phyloP scores from a whole-genome alignment of 306 rosid species.

The Corylus heterophylla region DNA sequence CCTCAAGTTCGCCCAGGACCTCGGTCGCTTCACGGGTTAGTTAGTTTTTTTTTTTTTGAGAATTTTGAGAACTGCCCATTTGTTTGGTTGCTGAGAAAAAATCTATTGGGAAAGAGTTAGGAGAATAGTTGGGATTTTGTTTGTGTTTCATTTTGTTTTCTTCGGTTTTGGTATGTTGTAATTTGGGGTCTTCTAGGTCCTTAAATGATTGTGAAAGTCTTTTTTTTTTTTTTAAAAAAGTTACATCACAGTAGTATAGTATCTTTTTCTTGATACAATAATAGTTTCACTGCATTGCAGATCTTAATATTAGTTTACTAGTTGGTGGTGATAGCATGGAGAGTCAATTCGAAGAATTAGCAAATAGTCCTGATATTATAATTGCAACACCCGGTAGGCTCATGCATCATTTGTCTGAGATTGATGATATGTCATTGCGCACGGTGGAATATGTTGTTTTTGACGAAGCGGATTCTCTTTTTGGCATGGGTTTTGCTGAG shows the following conservation, averaged over 20 bases:
- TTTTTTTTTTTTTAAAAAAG: neutral
- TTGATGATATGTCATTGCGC: conserved; percentile 83
- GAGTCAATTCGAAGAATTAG: conserved; percentile 78
- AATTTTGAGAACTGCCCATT: neutral
- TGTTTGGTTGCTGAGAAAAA: no score
- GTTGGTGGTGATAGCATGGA: conserved; percentile 99
- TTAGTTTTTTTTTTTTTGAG: neutral
- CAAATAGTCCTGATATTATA: conserved; percentile 81
- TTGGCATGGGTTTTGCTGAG: conserved; percentile 89
- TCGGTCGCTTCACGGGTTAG: conserved; percentile 70
- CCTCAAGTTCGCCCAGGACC: conserved; percentile 76
- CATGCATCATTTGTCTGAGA: conserved; percentile 88
- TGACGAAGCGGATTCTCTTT: conserved; percentile 85
- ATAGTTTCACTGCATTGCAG: conserved; percentile 35
- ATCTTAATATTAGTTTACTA: conserved; percentile 78
- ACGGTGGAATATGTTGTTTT: conserved; percentile 88
- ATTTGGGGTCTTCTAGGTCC: neutral
- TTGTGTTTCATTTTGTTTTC: no score
- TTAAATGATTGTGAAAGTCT: neutral
- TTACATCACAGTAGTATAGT: neutral
- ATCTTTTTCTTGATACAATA: neutral
- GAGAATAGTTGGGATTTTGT: no score
- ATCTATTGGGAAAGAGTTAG: no score
- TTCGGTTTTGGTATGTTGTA: no score
- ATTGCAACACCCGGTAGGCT: conserved; percentile 98